phyloP scores from a whole-genome alignment of 257 asterid genomes.

The Solanum ahanhuiri region DNA sequence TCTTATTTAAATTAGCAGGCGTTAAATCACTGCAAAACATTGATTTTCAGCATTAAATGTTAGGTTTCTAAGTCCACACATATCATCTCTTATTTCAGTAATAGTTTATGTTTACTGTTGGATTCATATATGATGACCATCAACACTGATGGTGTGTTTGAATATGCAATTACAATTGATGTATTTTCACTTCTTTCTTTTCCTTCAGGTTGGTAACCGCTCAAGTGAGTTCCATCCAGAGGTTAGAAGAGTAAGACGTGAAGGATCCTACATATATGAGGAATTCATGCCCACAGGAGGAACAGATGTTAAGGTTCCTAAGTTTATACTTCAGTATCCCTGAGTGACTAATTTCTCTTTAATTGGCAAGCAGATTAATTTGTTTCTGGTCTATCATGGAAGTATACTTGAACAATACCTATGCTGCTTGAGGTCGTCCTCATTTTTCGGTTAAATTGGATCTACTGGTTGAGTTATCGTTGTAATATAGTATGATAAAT shows the following conservation, averaged over 20 bases:
- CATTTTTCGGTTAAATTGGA: background rate
- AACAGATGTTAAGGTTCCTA: constrained; percentile 86
- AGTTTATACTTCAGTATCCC: background rate
- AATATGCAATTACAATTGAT: background rate
- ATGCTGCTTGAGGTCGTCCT: background rate
- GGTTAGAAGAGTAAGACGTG: constrained; percentile 94
- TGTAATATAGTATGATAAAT: background rate
- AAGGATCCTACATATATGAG: constrained; percentile 95
- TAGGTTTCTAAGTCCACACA: background rate
- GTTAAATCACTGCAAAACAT: background rate
- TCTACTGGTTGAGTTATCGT: background rate
- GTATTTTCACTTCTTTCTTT: background rate
- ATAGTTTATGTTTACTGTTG: background rate
- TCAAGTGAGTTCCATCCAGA: constrained; percentile 99
- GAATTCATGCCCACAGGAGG: constrained; percentile 99
- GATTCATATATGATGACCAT: background rate
- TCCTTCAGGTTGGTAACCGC: constrained; percentile 85
- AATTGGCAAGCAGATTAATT: background rate
- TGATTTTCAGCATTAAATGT: background rate
- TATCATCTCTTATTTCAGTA: background rate
- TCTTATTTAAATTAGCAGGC: background rate
- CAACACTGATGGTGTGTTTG: background rate
- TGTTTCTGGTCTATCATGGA: background rate
- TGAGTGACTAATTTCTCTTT: background rate
- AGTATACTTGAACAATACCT: background rate